Evolutionary conservation across 352 stramenopile genomes (phyloP).

Genomic region (Pilasporangium apinafurcum): DNA sequence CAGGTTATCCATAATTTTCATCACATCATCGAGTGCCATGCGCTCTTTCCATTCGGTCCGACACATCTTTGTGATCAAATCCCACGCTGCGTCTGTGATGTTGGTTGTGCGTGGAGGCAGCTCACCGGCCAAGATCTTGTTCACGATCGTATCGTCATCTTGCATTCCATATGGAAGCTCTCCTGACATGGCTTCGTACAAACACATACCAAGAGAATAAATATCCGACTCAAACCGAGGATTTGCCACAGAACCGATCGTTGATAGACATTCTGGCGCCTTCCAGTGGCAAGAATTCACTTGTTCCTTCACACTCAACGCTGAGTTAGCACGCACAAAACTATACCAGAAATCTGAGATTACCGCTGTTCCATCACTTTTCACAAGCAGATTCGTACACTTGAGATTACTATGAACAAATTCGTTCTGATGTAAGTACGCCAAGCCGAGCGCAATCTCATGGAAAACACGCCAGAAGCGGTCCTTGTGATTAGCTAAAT

Average conservation of each 20-base stretch:
- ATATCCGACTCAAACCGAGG: conserved; percentile 27
- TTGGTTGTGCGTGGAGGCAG: conserved; percentile 3
- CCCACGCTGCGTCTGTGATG: conserved; percentile 8
- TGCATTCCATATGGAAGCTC: conserved; percentile 22
- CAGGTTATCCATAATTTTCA: conserved; percentile 4
- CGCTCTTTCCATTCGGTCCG: conserved; percentile 4
- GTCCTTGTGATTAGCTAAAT: conserved; percentile 15
- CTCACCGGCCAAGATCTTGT: conserved; percentile 7
- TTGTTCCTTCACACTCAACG: conserved; percentile 19
- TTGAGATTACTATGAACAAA: conserved; percentile 86
- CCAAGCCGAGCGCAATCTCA: conserved; percentile 34
- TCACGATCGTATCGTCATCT: conserved; percentile 19
- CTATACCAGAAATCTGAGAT: conserved; percentile 39
- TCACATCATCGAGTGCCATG: conserved; percentile 1
- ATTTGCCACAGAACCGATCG: conserved; percentile 1
- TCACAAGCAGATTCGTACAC: conserved; percentile 82
- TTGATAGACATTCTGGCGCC: conserved; percentile 35
- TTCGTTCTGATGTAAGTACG: conserved; percentile 47
- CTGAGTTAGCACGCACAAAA: conserved; percentile 23
- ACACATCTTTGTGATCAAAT: conserved; percentile 4
- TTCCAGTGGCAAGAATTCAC: conserved; percentile 29
- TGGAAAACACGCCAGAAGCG: conserved; percentile 21
- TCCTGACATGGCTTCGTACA: conserved; percentile 27
- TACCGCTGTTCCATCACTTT: conserved; percentile 12
- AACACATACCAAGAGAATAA: conserved; percentile 39